Evolutionary conservation across 805 yeast genomes (phyloP), one percentile per base, ranked within the genome.

Genomic region (Pichia kluyveri): DNA sequence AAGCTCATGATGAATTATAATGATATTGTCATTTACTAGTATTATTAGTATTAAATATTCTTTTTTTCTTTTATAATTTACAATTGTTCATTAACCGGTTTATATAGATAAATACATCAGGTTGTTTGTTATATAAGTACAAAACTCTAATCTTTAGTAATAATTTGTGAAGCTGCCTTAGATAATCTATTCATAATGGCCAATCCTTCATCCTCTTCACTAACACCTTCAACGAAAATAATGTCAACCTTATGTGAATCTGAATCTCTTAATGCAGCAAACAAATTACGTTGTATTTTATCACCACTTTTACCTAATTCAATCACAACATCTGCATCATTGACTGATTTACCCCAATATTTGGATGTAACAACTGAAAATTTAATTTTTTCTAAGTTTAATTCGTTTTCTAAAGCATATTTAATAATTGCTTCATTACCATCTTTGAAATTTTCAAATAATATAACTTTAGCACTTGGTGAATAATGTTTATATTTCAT

Each of bases 401-500:
- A 32, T 19, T 38, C 32, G 26, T 37, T 37, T 1, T 58, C 46
- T 6, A 40, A 14, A 58, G 48, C 10, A 34, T 65, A 55, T 0
- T 59, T 39, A n/a, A 48, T 40, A 15, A 77, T 55, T 1, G 68
- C 72, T 1, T 50, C 43, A 2, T 49, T 54, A 0, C 81, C 76
- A 47, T 76, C 70, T 0, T 69, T 71, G 43, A 78, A 69, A 27
- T 78, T 73, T 26, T 70, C 65, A 52, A 88, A 79, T 6, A 90
- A 64, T 0, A 84, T 69, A 4, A 93, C 98, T 50, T 76, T 79
- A 0, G 97, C 96, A 2, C 75, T 75, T 4, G 99, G 99, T 0
- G 96, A 86, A 63, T 93, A 93, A 63, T 93, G 99, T 56, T 86
- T 81, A 62, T 93, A 93, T 61, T 93, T 93, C 99, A 93, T 93